A percentile compares a stretch with the other conserved stretches of the same genome.
These are phyloP conservation scores for Rubus parviflorus DNA, from an alignment of 306 rosid species.

Conservation along the genomic window DNA sequence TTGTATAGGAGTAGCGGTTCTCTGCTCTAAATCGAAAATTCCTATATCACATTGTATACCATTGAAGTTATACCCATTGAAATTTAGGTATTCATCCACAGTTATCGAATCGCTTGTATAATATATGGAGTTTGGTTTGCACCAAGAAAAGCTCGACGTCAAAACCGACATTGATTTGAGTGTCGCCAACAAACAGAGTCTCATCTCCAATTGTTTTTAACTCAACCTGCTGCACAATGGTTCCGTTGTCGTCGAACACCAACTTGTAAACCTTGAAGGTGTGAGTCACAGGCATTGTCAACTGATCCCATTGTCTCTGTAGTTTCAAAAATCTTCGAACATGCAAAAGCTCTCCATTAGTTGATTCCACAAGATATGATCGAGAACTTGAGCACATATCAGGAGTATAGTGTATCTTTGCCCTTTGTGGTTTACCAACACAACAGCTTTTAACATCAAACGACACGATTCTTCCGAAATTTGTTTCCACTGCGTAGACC, in stretches of 20 bases:
- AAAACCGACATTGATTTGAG: neutral
- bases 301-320: neutral
- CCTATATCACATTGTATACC: neutral
- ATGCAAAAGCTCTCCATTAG: neutral
- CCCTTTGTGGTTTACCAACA: neutral
- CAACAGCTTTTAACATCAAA: neutral
- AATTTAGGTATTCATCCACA: neutral
- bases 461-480: neutral
- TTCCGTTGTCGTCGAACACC: too few relatives aligned
- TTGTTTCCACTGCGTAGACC: neutral
- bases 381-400: neutral
- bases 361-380: slow-evolving; percentile 9
- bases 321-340: neutral
- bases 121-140: slow-evolving; percentile 10
- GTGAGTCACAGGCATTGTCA: neutral
- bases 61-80: too few relatives aligned
- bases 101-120: neutral
- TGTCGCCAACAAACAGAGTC: neutral
- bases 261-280: neutral
- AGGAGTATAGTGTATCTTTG: neutral
- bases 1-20: neutral
- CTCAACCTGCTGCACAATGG: neutral
- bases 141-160: neutral
- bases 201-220: neutral
- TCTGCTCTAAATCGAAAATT: neutral